These are phyloP conservation scores for Biancaea sappan DNA, from an alignment of 306 rosid genomes.

Conservation along the genomic window DNA sequence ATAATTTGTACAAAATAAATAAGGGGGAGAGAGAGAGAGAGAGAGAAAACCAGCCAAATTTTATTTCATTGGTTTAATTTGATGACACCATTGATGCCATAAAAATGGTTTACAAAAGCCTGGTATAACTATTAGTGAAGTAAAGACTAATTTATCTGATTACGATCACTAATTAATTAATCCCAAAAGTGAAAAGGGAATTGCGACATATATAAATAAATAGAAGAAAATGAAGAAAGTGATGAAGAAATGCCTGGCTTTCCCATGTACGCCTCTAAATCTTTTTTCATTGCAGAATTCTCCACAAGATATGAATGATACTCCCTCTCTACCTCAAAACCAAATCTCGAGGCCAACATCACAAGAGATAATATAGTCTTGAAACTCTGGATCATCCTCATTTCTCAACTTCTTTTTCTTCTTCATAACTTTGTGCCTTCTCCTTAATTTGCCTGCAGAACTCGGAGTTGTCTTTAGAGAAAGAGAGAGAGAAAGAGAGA, in stretches of 20 bases:
- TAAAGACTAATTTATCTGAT: too few species aligned
- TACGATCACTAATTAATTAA: conserved; percentile 30
- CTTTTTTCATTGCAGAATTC: conserved; percentile 44
- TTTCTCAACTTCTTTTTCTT: conserved; percentile 11
- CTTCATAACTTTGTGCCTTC: conserved; percentile 35
- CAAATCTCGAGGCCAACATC: conserved; percentile 21
- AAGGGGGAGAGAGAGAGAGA: not conserved
- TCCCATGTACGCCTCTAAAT: conserved; percentile 85
- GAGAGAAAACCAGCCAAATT: conserved; percentile 61
- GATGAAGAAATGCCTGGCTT: conserved; percentile 87
- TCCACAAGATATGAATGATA: conserved; percentile 36
- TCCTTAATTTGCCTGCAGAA: conserved; percentile 4
- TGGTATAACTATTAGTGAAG: conserved; percentile 29
- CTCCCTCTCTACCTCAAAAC: conserved; percentile 28
- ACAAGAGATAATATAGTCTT: conserved; percentile 34
- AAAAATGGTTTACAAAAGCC: conserved; percentile 35
- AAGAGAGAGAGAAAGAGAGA: conserved; percentile 25
- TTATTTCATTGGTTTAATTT: conserved; percentile 40
- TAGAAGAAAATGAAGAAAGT: conserved; percentile 9
- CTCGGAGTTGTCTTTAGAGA: not conserved
- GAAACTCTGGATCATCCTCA: not conserved
- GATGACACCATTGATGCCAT: conserved; percentile 34
- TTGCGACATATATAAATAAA: not conserved
- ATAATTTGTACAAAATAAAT: not conserved
- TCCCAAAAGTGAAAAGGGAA: conserved; percentile 6